phyloP scores from a whole-genome alignment of 2,329 filamentous ascomycete species.

The Parastagonospora nodorum region DNA sequence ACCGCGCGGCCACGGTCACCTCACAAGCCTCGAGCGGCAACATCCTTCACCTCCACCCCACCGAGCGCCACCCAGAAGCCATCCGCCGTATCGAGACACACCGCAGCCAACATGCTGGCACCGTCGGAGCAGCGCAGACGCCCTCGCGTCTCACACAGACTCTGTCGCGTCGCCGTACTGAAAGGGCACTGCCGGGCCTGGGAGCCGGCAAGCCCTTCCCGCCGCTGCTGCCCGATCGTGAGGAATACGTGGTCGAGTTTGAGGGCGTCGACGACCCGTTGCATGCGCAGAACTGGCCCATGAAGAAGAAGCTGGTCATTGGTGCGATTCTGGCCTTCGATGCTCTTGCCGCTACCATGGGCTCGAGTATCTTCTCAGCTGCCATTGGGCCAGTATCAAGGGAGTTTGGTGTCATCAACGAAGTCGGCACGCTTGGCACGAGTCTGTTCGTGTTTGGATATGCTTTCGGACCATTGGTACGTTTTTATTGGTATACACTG shows the following conservation, averaged over 20 bases:
- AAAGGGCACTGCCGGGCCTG: slow-evolving; percentile 67
- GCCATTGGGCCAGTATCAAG: slow-evolving; percentile 33
- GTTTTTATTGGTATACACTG: background rate
- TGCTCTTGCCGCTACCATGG: slow-evolving; percentile 72
- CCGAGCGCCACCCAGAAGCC: slow-evolving; percentile 70
- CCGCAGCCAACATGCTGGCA: slow-evolving; percentile 71
- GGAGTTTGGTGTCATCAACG: slow-evolving; percentile 36
- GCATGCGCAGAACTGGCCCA: slow-evolving; percentile 87
- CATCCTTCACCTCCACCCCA: slow-evolving; percentile 37
- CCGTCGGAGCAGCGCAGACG: slow-evolving; percentile 61
- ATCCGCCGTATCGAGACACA: slow-evolving; percentile 74
- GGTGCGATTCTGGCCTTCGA: slow-evolving; percentile 73
- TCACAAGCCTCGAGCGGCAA: slow-evolving; percentile 26
- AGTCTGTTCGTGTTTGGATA: slow-evolving; percentile 45
- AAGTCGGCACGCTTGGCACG: slow-evolving; percentile 42
- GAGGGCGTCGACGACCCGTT: slow-evolving; percentile 81
- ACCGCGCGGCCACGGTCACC: slow-evolving; percentile 23
- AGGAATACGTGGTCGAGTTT: slow-evolving; percentile 83
- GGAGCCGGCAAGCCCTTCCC: slow-evolving; percentile 76
- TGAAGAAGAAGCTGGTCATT: slow-evolving; percentile 75
- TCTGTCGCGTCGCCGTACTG: slow-evolving; percentile 41
- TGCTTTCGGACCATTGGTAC: slow-evolving; percentile 44
- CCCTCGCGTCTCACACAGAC: slow-evolving; percentile 51
- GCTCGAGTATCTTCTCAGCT: slow-evolving; percentile 53
- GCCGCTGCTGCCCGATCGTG: slow-evolving; percentile 69